Conservation (phyloP, 306 rosid species). For the Trichosanthes truncata region DNA sequence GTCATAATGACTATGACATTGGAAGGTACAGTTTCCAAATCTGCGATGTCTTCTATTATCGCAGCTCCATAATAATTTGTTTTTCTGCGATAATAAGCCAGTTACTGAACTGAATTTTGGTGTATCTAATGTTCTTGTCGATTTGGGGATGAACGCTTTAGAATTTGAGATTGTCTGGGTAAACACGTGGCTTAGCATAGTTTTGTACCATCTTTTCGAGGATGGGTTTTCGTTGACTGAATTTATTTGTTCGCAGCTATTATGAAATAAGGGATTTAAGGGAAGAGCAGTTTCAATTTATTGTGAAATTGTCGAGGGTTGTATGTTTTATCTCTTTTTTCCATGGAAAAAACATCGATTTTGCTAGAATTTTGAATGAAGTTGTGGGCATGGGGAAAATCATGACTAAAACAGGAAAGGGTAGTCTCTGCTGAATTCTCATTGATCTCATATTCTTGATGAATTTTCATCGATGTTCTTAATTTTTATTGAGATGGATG, state of each 20-base stretch:
- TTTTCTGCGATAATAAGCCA: background rate
- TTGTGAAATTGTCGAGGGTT: background rate
- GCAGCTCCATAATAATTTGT: background rate
- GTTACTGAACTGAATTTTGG: background rate
- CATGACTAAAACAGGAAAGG: background rate
- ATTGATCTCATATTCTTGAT: background rate
- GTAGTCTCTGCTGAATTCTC: background rate
- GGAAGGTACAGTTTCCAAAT: conserved; percentile 18
- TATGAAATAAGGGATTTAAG: background rate
- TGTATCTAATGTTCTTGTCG: background rate
- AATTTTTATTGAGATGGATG: background rate
- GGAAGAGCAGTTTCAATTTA: background rate
- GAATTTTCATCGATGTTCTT: background rate
- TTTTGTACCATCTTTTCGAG: background rate
- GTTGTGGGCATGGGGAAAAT: background rate
- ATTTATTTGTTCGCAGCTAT: background rate
- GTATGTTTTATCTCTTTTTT: background rate
- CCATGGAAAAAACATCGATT: background rate
- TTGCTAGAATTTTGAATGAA: background rate
- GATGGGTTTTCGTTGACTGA: background rate
- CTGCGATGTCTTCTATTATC: background rate
- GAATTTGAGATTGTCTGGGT: background rate
- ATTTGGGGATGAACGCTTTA: background rate
- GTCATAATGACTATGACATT: conserved; percentile 39
- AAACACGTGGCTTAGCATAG: background rate